Percentiles rank a stretch among this genome's conserved stretches.
phyloP scores from a whole-genome alignment of 2,329 filamentous ascomycete genomes.

The Pseudogymnoascus destructans region DNA sequence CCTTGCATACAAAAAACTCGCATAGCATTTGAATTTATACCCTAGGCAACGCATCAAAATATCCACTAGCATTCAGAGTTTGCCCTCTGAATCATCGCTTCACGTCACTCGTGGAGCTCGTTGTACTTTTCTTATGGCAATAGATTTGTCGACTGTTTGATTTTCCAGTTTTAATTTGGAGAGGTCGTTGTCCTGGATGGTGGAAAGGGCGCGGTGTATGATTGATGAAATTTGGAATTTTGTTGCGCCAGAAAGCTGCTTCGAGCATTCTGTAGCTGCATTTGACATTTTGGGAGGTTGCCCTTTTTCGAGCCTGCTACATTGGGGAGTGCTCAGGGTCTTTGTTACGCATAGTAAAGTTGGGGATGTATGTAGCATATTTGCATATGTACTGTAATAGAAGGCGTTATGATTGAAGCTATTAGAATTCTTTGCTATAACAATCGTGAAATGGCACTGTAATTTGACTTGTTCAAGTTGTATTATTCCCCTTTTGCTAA shows the following conservation, averaged over 20 bases:
- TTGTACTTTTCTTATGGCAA: conserved; percentile 7
- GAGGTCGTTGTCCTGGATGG: conserved; percentile 1
- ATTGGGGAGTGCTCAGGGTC: not conserved
- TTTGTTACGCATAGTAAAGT: conserved; percentile 7
- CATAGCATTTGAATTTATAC: conserved; percentile 7
- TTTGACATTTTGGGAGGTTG: not conserved
- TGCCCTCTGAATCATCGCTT: not conserved
- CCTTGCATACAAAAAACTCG: conserved; percentile 1
- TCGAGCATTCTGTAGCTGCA: not conserved
- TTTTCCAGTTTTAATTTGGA: conserved; percentile 5
- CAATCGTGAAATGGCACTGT: not conserved
- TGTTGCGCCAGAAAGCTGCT: not conserved
- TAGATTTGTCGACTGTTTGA: conserved; percentile 3
- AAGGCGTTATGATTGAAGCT: not conserved
- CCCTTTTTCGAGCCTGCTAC: conserved; percentile 4
- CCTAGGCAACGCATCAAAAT: not conserved
- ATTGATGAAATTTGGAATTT: conserved; percentile 4
- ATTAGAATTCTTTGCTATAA: not conserved
- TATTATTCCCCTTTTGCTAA: not conserved
- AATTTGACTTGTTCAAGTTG: not conserved
- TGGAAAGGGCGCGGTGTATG: not conserved
- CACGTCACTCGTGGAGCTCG: not conserved
- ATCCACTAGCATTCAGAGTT: not conserved
- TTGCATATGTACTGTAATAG: conserved; percentile 8
- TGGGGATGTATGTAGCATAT: conserved; percentile 3